Percentiles rank a stretch among this genome's conserved stretches.
Evolutionary conservation across 495 filamentous ascomycete genomes (phyloP).

Genomic region (Cudoniella acicularis): DNA sequence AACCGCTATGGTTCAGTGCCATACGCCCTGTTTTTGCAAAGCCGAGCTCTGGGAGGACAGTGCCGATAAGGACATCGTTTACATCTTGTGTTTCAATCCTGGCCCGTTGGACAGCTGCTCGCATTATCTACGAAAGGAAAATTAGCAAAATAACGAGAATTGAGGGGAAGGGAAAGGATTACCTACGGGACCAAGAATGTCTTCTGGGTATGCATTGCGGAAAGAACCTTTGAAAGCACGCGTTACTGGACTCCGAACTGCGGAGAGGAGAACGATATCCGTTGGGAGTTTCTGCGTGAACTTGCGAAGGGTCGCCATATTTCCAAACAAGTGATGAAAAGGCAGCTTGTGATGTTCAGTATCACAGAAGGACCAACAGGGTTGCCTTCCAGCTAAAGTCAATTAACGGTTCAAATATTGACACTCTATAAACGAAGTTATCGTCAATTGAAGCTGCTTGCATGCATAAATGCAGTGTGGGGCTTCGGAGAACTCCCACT

Average conservation of each 20-base stretch:
- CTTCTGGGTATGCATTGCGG: constrained; percentile 82
- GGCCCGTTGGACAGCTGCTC: constrained; percentile 57
- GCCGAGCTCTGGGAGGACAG: constrained; percentile 68
- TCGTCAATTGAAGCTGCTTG: not conserved
- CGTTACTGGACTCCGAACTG: constrained; percentile 77
- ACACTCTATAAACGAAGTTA: not conserved
- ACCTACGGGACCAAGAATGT: constrained; percentile 70
- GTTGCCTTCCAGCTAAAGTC: no score
- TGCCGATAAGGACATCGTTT: constrained; percentile 64
- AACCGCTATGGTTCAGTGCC: constrained; percentile 64
- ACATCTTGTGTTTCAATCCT: constrained; percentile 60
- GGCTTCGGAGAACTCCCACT: not conserved
- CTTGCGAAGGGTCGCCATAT: constrained; percentile 42
- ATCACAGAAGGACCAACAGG: no score
- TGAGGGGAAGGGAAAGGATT: not conserved
- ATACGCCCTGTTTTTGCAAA: constrained; percentile 71
- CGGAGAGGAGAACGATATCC: constrained; percentile 82
- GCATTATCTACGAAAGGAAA: constrained; percentile 35
- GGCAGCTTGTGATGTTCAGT: no score
- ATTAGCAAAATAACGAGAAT: not conserved
- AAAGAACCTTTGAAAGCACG: constrained; percentile 79
- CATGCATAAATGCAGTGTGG: constrained; percentile 1
- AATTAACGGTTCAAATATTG: not conserved
- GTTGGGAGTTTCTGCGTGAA: constrained; percentile 74
- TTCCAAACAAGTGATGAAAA: not conserved